Base-by-base conservation (phyloP, 2,329 filamentous ascomycete species). In the Calonectria multiphialidica region DNA sequence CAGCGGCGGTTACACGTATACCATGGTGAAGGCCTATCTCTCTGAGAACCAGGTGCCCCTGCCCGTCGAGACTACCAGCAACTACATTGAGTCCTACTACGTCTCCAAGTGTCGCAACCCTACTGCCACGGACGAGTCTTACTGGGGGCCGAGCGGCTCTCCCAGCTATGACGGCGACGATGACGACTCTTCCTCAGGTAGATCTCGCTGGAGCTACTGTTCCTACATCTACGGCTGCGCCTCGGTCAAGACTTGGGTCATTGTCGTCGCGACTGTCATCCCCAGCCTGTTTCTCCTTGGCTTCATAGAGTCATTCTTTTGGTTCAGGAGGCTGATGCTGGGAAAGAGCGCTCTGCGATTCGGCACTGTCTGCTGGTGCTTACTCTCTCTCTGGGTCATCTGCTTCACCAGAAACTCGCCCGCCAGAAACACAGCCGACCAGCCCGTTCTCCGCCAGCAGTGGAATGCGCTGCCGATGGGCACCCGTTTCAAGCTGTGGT, bases 321-420 rank as follows among this genome's bases (percentile, higher is more conserved):
- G 82, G 81, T 82, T 81, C 73, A 74, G 75, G n/a, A 71, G 79
- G 23, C 66, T 82, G 63, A 83, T 83, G 80, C 70, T 74, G 5
- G 81, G 82, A 33, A 76, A 78, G 70, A 63, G 64, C 53, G 72
- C 81, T 9, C 72, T 82, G 16, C 76, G 80, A 18, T 74, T 82
- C 18, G 80, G 80, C 25, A 82, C 81, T 25, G 35, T 81, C 25
- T 77, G 68, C 72, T 83, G 82, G 81, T 79, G 79, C 33, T 28
- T 77, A 42, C 23, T 81, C 8, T 70, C 62, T 65, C 76, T 65
- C 61, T 76, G 63, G 67, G 40, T 25, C 33, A 73, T 75, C 23
- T 75, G 73, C 49, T 70, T 77, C 49, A 75, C 68, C 5, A 66
- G 75, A 21, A 62, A 63, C 28, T 66, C 63, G 9, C 74, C 71